Conservation (phyloP, 345 rosid species). For the Citrus australasica region DNA sequence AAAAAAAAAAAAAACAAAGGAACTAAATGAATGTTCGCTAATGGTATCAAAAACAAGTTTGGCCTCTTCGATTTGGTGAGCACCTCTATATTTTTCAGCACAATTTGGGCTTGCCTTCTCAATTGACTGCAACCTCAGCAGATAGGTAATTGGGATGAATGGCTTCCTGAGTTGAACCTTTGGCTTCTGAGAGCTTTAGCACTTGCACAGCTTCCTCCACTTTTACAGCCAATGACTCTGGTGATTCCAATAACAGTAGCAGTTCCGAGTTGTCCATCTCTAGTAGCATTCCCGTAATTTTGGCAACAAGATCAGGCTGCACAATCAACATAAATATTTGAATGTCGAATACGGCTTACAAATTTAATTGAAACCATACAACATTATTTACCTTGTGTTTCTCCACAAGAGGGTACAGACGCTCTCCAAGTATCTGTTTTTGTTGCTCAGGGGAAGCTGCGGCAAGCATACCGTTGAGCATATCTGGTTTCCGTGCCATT, state of each 20-base stretch:
- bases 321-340: neutral
- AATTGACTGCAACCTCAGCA: slow-evolving; percentile 16
- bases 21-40: neutral
- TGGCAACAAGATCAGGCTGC: slow-evolving; percentile 73
- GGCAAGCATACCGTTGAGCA: slow-evolving; percentile 56
- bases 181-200: slow-evolving; percentile 37
- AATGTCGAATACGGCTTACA: neutral
- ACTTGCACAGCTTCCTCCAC: slow-evolving; percentile 55
- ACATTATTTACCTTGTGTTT: slow-evolving; percentile 44
- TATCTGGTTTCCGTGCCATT: slow-evolving; percentile 34
- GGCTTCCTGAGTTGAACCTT: slow-evolving; percentile 32
- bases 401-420: slow-evolving; percentile 60
- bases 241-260: slow-evolving; percentile 57
- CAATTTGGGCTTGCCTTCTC: slow-evolving; percentile 13
- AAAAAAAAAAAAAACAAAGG: no score
- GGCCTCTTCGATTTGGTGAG: neutral
- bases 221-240: slow-evolving; percentile 48
- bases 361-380: neutral
- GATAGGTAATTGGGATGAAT: slow-evolving; percentile 39
- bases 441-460: slow-evolving; percentile 54
- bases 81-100: neutral
- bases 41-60: neutral
- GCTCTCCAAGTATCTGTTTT: slow-evolving; percentile 63
- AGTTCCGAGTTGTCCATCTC: slow-evolving; percentile 75
- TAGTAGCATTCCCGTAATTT: slow-evolving; percentile 80